Evolutionary conservation across 768 basidiomycete genomes (phyloP), one percentile per base, ranked within the genome.

Genomic region (Russula vinacea): DNA sequence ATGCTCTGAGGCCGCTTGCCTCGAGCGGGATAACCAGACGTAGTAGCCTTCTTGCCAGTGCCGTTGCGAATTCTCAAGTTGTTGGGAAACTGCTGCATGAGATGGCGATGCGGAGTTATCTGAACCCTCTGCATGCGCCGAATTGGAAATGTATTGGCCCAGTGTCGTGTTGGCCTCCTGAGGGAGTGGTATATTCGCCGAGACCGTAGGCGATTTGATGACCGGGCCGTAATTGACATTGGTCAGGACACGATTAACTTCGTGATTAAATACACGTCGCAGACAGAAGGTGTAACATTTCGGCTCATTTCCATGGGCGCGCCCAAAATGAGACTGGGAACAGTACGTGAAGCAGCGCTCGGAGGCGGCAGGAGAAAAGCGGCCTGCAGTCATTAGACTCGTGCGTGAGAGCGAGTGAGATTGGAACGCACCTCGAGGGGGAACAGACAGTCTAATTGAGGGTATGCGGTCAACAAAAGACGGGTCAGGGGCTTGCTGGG

Each of bases 31-130:
- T 56, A 83, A 80, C 88, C 88, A 90, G 47, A 92, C 69, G 70
- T 92, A 92, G 81, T 82, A 87, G 5, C 89, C 89, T 69, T 85
- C 83, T 61, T 88, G 80, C 89, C 89, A 92, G 69, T 82, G 80
- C 66, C 81, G 84, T 47, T 76, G 77, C 24, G 81, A 76, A 44
- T 65, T 74, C 62, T 62, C 74, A 26, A 70, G 68, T 6, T 71
- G 55, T 33, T 33, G 22, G 5, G 44, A 32, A 44, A 58, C 44
- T 16, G 62, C 32, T 47, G 62, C 9, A 44, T 53, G 51, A 39
- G 51, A 47, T 13, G 60, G 53, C 22, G 50, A 49, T 22, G 73
- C 5, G 37, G 59, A 56, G 33, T 26, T 33, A 56, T 56, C 54
- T 24, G 64, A 44, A 26, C 17, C 54, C n/a, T 56, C 59, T 33